Conservation (phyloP, 495 filamentous ascomycete genomes). For the Sporormia fimetaria region DNA sequence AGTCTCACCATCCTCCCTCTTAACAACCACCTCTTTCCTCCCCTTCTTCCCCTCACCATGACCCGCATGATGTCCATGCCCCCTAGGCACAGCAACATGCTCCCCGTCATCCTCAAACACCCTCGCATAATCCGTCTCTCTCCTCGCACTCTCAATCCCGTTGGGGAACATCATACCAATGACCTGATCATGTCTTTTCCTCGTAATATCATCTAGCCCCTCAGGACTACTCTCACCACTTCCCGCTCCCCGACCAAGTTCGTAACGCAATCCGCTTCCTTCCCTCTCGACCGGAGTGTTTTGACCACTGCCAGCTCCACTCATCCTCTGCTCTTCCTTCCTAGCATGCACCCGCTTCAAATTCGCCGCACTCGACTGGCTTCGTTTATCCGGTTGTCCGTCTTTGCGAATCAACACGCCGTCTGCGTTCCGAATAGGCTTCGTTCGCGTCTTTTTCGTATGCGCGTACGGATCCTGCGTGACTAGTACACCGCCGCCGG, state of each 20-base stretch:
- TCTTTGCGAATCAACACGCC: constrained; percentile 37
- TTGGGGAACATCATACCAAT: constrained; percentile 22
- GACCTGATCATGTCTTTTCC: constrained; percentile 14
- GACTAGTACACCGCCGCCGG: constrained; percentile 8
- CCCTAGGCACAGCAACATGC: constrained; percentile 2
- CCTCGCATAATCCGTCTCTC: constrained; percentile 15
- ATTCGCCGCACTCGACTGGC: constrained; percentile 32
- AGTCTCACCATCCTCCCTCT: too few relatives aligned
- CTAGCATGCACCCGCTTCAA: constrained; percentile 35
- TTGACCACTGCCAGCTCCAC: too few relatives aligned
- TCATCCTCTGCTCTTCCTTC: constrained; percentile 30
- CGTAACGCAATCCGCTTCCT: constrained; percentile 11
- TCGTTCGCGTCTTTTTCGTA: constrained; percentile 34
- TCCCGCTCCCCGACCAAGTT: neutral
- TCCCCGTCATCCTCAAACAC: constrained; percentile 15
- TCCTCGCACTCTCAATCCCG: constrained; percentile 11
- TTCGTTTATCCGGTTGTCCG: constrained; percentile 35
- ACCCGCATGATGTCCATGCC: constrained; percentile 6
- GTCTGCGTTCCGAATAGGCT: constrained; percentile 34
- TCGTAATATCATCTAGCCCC: constrained; percentile 9
- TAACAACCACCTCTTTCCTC: too few relatives aligned
- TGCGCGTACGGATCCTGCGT: constrained; percentile 27
- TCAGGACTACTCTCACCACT: neutral
- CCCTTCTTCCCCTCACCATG: too few relatives aligned
- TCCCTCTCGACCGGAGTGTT: constrained; percentile 5